Percentiles rank a stretch among this genome's conserved stretches.
These are phyloP conservation scores for Carex cristatella DNA, from an alignment of 176 grass and related monocot species.

Conservation along the genomic window DNA sequence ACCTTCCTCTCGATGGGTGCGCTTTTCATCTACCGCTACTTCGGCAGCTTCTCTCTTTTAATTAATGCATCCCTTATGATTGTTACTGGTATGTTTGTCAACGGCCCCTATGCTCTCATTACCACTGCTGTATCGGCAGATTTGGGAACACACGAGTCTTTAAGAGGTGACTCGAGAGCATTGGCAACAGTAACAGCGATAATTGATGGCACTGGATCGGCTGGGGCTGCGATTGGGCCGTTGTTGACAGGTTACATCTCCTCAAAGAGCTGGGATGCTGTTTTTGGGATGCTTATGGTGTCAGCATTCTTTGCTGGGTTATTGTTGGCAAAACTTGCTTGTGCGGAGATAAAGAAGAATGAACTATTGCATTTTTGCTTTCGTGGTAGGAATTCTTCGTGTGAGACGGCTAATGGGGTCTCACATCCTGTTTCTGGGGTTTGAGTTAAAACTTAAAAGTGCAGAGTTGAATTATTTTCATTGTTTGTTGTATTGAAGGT, in stretches of 20 bases:
- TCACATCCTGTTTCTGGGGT: neutral
- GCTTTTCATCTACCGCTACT: conserved; percentile 68
- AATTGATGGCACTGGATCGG: conserved; percentile 75
- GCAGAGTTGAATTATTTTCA: neutral
- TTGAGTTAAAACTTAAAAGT: neutral
- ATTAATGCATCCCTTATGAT: conserved; percentile 76
- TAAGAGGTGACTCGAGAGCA: conserved; percentile 62
- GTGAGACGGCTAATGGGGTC: neutral
- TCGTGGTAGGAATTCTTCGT: neutral
- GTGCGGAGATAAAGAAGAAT: conserved; percentile 42
- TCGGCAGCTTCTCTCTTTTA: conserved; percentile 49
- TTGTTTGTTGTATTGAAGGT: neutral
- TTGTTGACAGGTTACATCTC: conserved; percentile 79
- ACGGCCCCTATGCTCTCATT: conserved; percentile 77
- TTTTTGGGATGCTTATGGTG: conserved; percentile 74
- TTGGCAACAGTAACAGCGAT: conserved; percentile 78
- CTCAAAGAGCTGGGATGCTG: conserved; percentile 51
- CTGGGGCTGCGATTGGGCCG: conserved; percentile 64
- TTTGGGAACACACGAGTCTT: conserved; percentile 66
- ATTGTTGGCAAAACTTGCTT: conserved; percentile 60
- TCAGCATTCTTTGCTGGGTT: conserved; percentile 72
- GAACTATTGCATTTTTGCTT: conserved; percentile 4
- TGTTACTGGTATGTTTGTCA: conserved; percentile 74
- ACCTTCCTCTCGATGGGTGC: conserved; percentile 65
- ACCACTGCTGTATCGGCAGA: conserved; percentile 83